Conservation (phyloP, 164 flowering plant genomes). For the Cinnamomum micranthum region DNA sequence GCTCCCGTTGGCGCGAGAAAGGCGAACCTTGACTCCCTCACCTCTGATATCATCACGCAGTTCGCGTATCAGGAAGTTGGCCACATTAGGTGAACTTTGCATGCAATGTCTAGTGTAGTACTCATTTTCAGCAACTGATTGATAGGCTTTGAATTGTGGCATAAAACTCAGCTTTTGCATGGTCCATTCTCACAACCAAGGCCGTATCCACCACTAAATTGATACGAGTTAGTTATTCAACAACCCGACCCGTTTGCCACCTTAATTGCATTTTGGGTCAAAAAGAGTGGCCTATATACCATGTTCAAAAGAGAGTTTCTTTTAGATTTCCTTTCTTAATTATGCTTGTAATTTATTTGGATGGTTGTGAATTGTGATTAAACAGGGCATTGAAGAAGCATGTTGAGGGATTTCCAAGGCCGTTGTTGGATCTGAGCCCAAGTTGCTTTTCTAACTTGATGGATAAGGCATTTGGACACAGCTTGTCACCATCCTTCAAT, state of each 20-base stretch:
- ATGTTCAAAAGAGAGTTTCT: background rate
- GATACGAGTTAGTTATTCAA: too few species aligned
- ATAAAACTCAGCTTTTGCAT: too few species aligned
- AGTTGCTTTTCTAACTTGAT: constrained; percentile 41
- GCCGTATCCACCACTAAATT: too few species aligned
- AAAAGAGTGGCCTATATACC: too few species aligned
- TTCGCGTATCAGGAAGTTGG: constrained; percentile 82
- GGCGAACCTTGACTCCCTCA: too few species aligned
- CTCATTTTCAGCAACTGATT: background rate
- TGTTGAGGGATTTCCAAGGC: constrained; percentile 74
- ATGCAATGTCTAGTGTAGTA: background rate
- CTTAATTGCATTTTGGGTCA: background rate
- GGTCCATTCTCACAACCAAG: too few species aligned
- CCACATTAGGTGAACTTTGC: constrained; percentile 46
- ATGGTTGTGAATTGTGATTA: background rate
- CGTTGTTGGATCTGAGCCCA: constrained; percentile 49
- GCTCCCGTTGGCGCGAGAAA: too few species aligned
- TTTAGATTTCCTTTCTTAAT: too few species aligned
- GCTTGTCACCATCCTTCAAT: constrained; percentile 56
- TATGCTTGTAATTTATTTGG: background rate
- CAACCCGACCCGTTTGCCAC: too few species aligned
- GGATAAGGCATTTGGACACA: constrained; percentile 44
- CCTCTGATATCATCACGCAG: constrained; percentile 16
- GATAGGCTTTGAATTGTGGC: too few species aligned
- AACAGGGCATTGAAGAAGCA: constrained; percentile 56